Percentiles rank a stretch among this genome's conserved stretches.
Conservation (phyloP, 164 flowering plant genomes). For the Vitis rotundifolia region DNA sequence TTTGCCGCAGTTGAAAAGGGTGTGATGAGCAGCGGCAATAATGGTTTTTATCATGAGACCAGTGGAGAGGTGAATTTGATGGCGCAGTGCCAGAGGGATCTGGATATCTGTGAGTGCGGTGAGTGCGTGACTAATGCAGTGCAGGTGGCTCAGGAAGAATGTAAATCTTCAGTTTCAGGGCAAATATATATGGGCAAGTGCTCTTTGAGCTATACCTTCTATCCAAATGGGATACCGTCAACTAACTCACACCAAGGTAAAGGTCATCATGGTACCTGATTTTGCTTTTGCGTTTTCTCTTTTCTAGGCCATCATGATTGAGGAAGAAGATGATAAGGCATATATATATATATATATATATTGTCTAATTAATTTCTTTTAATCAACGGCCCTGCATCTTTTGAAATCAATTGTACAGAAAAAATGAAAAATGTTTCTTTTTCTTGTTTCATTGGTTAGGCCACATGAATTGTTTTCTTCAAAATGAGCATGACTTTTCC, state of each 20-base stretch:
- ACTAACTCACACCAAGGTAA: background rate
- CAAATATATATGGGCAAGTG: constrained; percentile 42
- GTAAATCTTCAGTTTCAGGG: constrained; percentile 29
- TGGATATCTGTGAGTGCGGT: constrained; percentile 39
- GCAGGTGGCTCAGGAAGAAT: constrained; percentile 31
- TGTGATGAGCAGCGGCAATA: constrained; percentile 8
- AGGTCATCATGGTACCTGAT: background rate
- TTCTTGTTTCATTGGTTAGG: no score
- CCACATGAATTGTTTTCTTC: no score
- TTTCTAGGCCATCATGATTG: background rate
- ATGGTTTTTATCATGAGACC: constrained; percentile 25
- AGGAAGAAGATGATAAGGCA: no score
- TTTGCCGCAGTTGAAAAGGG: constrained; percentile 30
- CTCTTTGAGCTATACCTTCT: constrained; percentile 29
- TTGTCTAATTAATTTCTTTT: background rate
- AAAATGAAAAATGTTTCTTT: no score
- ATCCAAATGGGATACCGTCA: constrained; percentile 16
- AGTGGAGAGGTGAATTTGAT: constrained; percentile 25
- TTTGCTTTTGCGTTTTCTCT: background rate
- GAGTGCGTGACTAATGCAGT: constrained; percentile 39
- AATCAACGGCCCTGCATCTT: no score
- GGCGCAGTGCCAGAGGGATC: constrained; percentile 48
- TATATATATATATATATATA: background rate
- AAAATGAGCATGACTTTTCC: no score
- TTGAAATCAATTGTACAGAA: no score